Conservation (phyloP, 2,329 filamentous ascomycete species). For the Tympanopsis confertula region DNA sequence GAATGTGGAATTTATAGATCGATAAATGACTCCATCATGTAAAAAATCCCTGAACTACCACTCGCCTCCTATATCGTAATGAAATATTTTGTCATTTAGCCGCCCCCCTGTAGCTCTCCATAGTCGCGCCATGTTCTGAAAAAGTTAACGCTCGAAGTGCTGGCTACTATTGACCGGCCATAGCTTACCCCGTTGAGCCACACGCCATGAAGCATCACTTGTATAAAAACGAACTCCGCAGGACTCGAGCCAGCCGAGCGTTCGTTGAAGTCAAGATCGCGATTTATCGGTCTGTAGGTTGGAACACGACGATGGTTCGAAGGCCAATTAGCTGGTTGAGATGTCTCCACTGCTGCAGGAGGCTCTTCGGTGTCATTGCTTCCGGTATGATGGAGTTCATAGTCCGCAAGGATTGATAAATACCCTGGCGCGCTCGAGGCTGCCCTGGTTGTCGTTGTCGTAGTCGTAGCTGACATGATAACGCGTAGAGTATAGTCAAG, state of each 20-base stretch:
- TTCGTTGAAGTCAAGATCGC: background rate
- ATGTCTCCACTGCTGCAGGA: background rate
- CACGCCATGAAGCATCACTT: background rate
- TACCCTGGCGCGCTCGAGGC: slow-evolving; percentile 22
- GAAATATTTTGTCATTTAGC: slow-evolving; percentile 29
- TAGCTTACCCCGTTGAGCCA: background rate
- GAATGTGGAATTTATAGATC: no score
- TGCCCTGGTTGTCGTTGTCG: slow-evolving; percentile 21
- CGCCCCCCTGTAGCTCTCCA: slow-evolving; percentile 32
- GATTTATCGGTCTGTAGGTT: background rate
- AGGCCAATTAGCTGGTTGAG: background rate
- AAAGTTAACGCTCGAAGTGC: no score
- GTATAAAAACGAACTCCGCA: background rate
- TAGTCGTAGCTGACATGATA: background rate
- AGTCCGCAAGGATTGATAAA: slow-evolving; percentile 25
- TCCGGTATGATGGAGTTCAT: slow-evolving; percentile 29
- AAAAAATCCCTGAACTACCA: slow-evolving; percentile 14
- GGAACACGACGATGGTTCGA: background rate
- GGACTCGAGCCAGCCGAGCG: background rate
- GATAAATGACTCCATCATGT: slow-evolving; percentile 1
- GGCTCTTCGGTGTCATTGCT: slow-evolving; percentile 7
- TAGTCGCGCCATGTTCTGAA: slow-evolving; percentile 6
- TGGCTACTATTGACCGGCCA: background rate
- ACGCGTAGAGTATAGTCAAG: no score
- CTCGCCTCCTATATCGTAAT: slow-evolving; percentile 36